These are phyloP conservation scores for Quercus mongolica DNA, from an alignment of 306 rosid genomes.

Conservation along the genomic window DNA sequence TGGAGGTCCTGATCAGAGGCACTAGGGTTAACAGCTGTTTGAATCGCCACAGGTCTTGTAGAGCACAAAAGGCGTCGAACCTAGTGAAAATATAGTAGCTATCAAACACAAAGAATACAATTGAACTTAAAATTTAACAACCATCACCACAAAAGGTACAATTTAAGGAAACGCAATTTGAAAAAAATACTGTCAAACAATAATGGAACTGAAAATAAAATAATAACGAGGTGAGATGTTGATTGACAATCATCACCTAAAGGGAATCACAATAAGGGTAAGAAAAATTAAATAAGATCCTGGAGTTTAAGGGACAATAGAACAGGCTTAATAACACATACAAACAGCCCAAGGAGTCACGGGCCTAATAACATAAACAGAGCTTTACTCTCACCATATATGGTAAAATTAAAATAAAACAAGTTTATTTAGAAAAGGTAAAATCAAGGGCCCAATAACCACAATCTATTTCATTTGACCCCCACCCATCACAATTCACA, in stretches of 20 bases:
- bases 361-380: neutral
- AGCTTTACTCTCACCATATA: neutral
- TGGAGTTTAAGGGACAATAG: neutral
- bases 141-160: neutral
- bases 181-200: neutral
- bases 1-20: constrained; percentile 96
- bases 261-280: neutral
- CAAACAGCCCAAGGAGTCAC: neutral
- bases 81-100: constrained; percentile 39
- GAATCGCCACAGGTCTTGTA: constrained; percentile 94
- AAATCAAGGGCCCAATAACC: neutral
- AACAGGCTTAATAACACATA: constrained; percentile 2
- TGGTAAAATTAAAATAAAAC: neutral
- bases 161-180: neutral
- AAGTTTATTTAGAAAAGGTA: neutral
- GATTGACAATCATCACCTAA: neutral
- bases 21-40: constrained; percentile 82
- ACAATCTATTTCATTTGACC: neutral
- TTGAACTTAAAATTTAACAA: neutral
- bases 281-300: neutral
- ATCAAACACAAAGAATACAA: neutral
- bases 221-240: neutral
- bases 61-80: constrained; percentile 95
- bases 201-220: neutral
- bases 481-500: neutral